Base-by-base conservation (phyloP, 176 grass and related monocot genomes). In the Hordeum marinum region DNA sequence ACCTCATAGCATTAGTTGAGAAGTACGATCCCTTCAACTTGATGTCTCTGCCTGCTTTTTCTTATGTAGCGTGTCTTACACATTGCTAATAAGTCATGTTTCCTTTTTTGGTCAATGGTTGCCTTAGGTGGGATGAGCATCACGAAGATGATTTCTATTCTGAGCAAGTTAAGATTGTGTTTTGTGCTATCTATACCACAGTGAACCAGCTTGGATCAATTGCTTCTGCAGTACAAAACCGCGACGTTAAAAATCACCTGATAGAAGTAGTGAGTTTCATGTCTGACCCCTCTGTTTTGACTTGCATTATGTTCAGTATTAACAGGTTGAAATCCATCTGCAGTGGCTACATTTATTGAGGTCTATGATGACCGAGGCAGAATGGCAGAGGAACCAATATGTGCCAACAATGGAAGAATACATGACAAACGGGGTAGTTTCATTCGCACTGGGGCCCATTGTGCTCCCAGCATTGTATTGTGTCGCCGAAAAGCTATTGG, bases 121-220 rank as follows among this genome's bases (percentile, higher is more conserved):
- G 20, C 54, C 54, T 57, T 57, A 57, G 54, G 2, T 57, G 54
- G 54, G 54, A 57, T 57, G 54, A 57, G 54, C 0, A 57, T 57
- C 54, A 21, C 54, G 7, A 57, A 21, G 54, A 57, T 21, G 54
- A 57, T 7, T 57, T 57, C 54, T 57, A 21, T 3, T 57, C 54
- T 1, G 86, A 97, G 42, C 84, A 97, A 26, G 92, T 97, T 20
- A 84, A 87, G 62, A 88, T 97, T n/a, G 81, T 97, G 20, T 94
- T 90, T 92, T 89, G 69, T 70, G 84, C 92, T 71, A 26, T 94
- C 40, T 87, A 79, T 50, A 77, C 63, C 39, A 86, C 92, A 26
- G 84, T 89, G 7, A 92, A 91, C 76, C 90, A 94, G 57, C 73
- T 94, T 62, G 88, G 88, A 85, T 80, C 63, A 45, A 89, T 58